Conservation (phyloP, 176 grass and related monocot genomes). For the Hyparrhenia diplandra region DNA sequence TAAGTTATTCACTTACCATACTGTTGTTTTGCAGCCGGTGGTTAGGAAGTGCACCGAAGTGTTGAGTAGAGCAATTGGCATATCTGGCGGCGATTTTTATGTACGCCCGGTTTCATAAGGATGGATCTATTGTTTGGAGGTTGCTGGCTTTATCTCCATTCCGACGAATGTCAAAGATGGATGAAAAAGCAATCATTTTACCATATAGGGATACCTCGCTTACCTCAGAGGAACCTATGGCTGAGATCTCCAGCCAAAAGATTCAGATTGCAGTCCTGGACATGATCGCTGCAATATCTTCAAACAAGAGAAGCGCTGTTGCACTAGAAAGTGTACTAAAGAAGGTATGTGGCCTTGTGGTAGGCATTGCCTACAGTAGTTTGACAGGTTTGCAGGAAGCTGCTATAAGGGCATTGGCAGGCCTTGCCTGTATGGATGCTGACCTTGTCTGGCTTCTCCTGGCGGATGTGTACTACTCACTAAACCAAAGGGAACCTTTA, state of each 20-base stretch:
- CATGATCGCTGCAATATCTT: constrained; percentile 70
- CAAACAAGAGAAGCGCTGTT: constrained; percentile 51
- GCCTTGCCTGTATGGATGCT: constrained; percentile 66
- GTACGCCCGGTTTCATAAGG: constrained; percentile 78
- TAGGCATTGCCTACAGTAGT: constrained; percentile 78
- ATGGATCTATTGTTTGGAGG: constrained; percentile 76
- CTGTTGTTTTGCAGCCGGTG: constrained; percentile 47
- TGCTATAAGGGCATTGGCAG: constrained; percentile 63
- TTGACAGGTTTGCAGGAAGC: constrained; percentile 57
- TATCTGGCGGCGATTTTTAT: constrained; percentile 90
- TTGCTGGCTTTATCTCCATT: constrained; percentile 73
- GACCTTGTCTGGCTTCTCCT: constrained; percentile 95
- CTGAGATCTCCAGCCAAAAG: constrained; percentile 91
- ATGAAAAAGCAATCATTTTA: constrained; percentile 75
- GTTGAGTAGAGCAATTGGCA: constrained; percentile 50
- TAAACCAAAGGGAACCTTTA: constrained; percentile 53
- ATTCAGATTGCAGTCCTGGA: constrained; percentile 79
- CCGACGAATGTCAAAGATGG: constrained; percentile 31
- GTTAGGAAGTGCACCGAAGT: constrained; percentile 81
- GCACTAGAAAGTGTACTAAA: constrained; percentile 77
- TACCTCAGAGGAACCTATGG: constrained; percentile 64
- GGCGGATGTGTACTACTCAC: constrained; percentile 76
- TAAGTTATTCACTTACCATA: constrained; percentile 29
- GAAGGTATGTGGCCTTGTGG: constrained; percentile 79
- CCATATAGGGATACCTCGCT: constrained; percentile 63